Evolutionary conservation across 2,329 filamentous ascomycete species (phyloP), one percentile per base, ranked within the genome.

Genomic region (Neoarthrinium moseri): DNA sequence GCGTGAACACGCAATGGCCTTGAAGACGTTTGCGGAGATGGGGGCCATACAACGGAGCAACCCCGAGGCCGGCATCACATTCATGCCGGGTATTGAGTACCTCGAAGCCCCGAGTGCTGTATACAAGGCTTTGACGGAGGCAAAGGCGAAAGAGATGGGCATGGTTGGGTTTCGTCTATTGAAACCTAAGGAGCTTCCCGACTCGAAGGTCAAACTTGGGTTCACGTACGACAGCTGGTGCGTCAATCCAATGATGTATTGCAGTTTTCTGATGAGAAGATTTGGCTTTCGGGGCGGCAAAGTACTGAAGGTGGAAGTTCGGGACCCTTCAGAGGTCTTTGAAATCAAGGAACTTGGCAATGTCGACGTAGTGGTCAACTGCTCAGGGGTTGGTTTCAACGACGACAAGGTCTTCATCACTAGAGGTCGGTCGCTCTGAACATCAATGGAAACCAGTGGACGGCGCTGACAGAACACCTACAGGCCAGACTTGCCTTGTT

Each of bases 151-250:
- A 17, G 56, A 58, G 22, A 53, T 71, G 20, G 62, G 64, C 2
- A 52, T 69, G 43, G 56, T 63, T 10, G 67, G 59, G 3, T 76
- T 75, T 49, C 58, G 67, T 21, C 42, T 70, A 12, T 59, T 74
- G 18, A 33, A 51, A 0, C 12, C 42, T 0, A 46, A 57, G 2
- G 70, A 77, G 45, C 58, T 75, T 3, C 75, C 74, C 0, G 54
- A 63, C 0, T 65, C 65, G 1, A 60, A 59, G 20, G 69, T 77
- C 1, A 51, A 46, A n/a, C 64, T 75, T 51, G 77, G 73, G 0
- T 75, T 68, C 38, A 68, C 74, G 55, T 81, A 80, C 52, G 63
- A 73, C 26, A 78, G 76, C 0, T 81, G 74, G 64, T 80, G 75
- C 51, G 63, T 80, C 6, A 78, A 80, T 44, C 67, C 77, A 1